A percentile compares a stretch with the other conserved stretches of the same genome.
phyloP scores from a whole-genome alignment of 2,329 filamentous ascomycete genomes.

The Aspergillus fructus region DNA sequence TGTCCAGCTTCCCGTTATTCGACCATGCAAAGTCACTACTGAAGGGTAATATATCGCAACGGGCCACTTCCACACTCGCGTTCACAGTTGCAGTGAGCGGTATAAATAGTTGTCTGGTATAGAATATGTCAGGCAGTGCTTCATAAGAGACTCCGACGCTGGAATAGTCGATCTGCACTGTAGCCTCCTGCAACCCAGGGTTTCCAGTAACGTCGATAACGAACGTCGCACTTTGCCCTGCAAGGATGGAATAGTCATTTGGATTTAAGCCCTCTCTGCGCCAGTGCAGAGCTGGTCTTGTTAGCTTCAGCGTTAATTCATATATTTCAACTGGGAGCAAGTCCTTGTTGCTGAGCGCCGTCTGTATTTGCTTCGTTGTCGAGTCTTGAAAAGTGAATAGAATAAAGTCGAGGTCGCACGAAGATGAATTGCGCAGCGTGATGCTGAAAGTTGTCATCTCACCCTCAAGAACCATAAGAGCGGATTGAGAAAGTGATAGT shows the following conservation, averaged over 20 bases:
- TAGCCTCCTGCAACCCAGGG: slow-evolving; percentile 75
- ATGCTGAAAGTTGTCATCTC: slow-evolving; percentile 76
- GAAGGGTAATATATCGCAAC: slow-evolving; percentile 76
- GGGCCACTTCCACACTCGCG: slow-evolving; percentile 77
- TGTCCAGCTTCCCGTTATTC: slow-evolving; percentile 28
- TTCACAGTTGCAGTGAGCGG: slow-evolving; percentile 89
- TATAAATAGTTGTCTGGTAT: slow-evolving; percentile 78
- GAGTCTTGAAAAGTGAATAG: slow-evolving; percentile 89
- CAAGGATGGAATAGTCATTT: slow-evolving; percentile 60
- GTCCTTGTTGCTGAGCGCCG: slow-evolving; percentile 73
- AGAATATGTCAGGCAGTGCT: slow-evolving; percentile 71
- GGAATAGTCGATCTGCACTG: slow-evolving; percentile 83
- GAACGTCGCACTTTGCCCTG: slow-evolving; percentile 68
- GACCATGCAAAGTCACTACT: slow-evolving; percentile 68
- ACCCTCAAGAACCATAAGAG: slow-evolving; percentile 90
- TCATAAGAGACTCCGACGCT: slow-evolving; percentile 69
- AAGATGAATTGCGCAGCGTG: slow-evolving; percentile 75
- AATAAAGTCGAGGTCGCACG: slow-evolving; percentile 76
- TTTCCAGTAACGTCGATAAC: slow-evolving; percentile 84
- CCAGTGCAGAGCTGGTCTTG: slow-evolving; percentile 64
- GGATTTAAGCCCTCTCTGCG: slow-evolving; percentile 51
- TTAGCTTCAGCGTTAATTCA: slow-evolving; percentile 78
- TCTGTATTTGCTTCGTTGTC: slow-evolving; percentile 73
- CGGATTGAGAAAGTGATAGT: slow-evolving; percentile 76
- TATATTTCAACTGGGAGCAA: slow-evolving; percentile 76